phyloP scores from a whole-genome alignment of 2,329 filamentous ascomycete genomes.

The Alternaria ventricosa region DNA sequence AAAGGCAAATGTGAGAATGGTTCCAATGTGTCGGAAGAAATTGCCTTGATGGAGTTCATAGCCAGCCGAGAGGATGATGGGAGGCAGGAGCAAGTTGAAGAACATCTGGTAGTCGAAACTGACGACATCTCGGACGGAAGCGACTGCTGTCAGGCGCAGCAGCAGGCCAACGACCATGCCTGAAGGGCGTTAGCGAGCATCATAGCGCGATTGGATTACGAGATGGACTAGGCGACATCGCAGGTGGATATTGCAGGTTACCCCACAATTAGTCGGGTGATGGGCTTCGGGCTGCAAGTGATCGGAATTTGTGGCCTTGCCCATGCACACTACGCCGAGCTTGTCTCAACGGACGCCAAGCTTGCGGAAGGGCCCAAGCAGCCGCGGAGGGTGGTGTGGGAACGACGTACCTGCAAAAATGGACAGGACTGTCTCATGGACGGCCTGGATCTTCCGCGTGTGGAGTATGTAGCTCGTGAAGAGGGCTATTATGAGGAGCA shows the following conservation, averaged over 20 bases:
- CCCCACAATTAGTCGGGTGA: slow-evolving; percentile 17
- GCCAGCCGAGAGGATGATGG: slow-evolving; percentile 95
- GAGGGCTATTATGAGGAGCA: slow-evolving; percentile 90
- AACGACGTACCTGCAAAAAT: slow-evolving; percentile 82
- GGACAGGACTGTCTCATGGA: slow-evolving; percentile 97
- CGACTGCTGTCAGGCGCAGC: slow-evolving; percentile 79
- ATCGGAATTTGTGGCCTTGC: slow-evolving; percentile 7
- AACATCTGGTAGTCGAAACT: slow-evolving; percentile 99
- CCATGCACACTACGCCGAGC: slow-evolving; percentile 15
- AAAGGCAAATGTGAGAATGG: slow-evolving; percentile 96
- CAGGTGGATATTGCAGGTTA: slow-evolving; percentile 17
- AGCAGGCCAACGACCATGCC: slow-evolving; percentile 95
- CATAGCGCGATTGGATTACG: slow-evolving; percentile 24
- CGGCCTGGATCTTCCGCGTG: slow-evolving; percentile 94
- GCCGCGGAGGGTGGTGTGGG: neutral
- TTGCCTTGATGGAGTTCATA: slow-evolving; percentile 98
- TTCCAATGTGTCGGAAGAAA: slow-evolving; percentile 98
- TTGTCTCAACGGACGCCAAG: slow-evolving; percentile 12
- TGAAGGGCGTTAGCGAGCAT: slow-evolving; percentile 49
- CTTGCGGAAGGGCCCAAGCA: neutral
- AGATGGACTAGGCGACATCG: slow-evolving; percentile 19
- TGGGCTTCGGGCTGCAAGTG: slow-evolving; percentile 9
- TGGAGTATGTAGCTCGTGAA: slow-evolving; percentile 98
- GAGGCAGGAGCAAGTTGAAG: slow-evolving; percentile 97
- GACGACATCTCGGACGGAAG: slow-evolving; percentile 86